phyloP scores from a whole-genome alignment of 1,284 basidiomycete species.

The Trichosporon sp. region DNA sequence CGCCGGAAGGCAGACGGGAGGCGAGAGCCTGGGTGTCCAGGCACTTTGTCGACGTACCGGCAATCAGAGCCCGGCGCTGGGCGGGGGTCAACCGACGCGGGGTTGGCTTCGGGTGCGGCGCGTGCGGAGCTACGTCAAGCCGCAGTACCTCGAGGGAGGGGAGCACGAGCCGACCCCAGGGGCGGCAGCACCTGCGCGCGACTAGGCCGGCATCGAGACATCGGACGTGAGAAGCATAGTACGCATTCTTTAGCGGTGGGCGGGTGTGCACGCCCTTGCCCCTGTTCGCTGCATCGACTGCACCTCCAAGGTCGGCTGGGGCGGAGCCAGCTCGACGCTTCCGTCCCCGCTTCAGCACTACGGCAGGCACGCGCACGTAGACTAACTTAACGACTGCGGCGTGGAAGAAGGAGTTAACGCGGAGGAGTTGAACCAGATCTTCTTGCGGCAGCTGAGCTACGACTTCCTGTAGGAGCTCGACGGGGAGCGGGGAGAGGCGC shows the following conservation, averaged over 20 bases:
- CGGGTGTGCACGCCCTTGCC: neutral
- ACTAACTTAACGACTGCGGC: neutral
- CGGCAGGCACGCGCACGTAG: neutral
- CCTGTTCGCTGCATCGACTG: too few relatives aligned
- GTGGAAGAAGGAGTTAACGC: constrained; percentile 1
- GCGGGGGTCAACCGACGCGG: neutral
- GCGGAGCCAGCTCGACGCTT: neutral
- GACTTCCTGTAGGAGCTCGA: neutral
- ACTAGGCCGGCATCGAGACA: neutral
- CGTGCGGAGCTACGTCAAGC: neutral
- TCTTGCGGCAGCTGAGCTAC: neutral
- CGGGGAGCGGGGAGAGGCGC: neutral
- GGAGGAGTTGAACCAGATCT: neutral
- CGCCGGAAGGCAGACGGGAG: neutral
- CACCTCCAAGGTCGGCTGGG: neutral
- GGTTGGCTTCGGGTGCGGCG: neutral
- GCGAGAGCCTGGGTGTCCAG: neutral
- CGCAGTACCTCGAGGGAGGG: constrained; percentile 1
- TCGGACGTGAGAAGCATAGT: neutral
- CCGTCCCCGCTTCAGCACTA: neutral
- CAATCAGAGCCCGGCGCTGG: neutral
- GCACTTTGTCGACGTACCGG: neutral
- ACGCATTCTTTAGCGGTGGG: constrained; percentile 5
- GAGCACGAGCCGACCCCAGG: neutral
- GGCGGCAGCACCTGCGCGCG: neutral